These are phyloP conservation scores for Pleomassaria siparia DNA, from an alignment of 2,329 filamentous ascomycete species.

Conservation along the genomic window DNA sequence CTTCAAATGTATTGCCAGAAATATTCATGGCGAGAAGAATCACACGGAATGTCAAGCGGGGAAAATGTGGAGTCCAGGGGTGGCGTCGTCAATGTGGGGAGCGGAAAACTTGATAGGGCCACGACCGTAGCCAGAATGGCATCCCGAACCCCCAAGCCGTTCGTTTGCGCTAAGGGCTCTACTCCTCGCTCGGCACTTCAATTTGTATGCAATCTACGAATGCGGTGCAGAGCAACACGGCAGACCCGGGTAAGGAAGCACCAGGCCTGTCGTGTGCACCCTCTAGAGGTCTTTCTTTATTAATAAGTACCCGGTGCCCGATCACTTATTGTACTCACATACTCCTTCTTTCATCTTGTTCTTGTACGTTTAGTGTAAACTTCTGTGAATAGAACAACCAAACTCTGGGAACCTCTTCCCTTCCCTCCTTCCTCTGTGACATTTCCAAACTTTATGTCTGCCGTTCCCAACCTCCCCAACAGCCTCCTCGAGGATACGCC, in stretches of 20 bases:
- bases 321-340: neutral
- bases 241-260: neutral
- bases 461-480: slow-evolving; percentile 30
- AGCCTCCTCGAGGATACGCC: slow-evolving; percentile 26
- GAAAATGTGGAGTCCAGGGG: slow-evolving; percentile 22
- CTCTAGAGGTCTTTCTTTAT: neutral
- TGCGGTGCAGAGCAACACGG: neutral
- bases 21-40: slow-evolving; percentile 11
- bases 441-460: slow-evolving; percentile 26
- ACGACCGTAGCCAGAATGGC: slow-evolving; percentile 2
- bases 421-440: neutral
- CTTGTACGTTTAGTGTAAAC: slow-evolving; percentile 17
- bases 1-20: neutral
- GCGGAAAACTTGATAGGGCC: slow-evolving; percentile 12
- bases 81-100: slow-evolving; percentile 20
- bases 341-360: slow-evolving; percentile 3
- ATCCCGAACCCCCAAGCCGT: slow-evolving; percentile 6
- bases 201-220: neutral
- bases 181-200: slow-evolving; percentile 7
- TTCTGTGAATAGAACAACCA: neutral
- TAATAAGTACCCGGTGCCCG: neutral
- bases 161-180: neutral
- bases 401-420: neutral
- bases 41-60: slow-evolving; percentile 21
- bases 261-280: no score